Conservation (phyloP, 2,329 filamentous ascomycete species). For the Cryphonectria nitschkei region DNA sequence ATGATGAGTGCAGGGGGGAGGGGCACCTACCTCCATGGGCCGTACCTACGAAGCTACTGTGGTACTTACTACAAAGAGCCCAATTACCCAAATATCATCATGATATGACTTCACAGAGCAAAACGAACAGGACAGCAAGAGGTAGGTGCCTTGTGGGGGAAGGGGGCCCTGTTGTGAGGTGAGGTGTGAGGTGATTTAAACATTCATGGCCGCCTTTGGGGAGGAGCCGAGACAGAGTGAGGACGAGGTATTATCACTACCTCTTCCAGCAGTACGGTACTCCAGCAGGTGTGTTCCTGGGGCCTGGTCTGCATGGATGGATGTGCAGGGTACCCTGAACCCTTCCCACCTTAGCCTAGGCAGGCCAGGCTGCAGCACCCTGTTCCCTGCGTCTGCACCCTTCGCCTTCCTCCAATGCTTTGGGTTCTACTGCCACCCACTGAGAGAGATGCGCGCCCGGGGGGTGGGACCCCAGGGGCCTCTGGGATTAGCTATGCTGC, state of each 20-base stretch:
- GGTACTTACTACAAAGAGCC: no score
- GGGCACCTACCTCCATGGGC: no score
- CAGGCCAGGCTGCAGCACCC: conserved; percentile 5
- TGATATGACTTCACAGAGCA: not conserved
- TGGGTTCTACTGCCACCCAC: conserved; percentile 5
- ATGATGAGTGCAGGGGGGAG: not conserved
- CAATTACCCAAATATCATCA: not conserved
- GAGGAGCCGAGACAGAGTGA: no score
- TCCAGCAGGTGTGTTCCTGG: not conserved
- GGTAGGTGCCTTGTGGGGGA: not conserved
- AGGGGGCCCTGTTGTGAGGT: not conserved
- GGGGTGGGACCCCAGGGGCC: not conserved
- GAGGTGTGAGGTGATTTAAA: no score
- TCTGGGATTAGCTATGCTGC: not conserved
- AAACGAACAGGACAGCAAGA: not conserved
- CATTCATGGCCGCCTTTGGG: no score
- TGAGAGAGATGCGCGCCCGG: not conserved
- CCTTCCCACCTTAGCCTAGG: conserved; percentile 1
- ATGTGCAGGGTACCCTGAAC: not conserved
- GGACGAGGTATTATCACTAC: not conserved
- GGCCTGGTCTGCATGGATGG: not conserved
- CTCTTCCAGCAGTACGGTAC: not conserved
- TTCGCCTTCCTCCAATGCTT: conserved; percentile 15
- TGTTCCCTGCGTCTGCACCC: conserved; percentile 10
- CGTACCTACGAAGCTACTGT: no score